Evolutionary conservation across 225 moss, liverwort and hornwort species (phyloP).

Genomic region (Lunularia cruciata): DNA sequence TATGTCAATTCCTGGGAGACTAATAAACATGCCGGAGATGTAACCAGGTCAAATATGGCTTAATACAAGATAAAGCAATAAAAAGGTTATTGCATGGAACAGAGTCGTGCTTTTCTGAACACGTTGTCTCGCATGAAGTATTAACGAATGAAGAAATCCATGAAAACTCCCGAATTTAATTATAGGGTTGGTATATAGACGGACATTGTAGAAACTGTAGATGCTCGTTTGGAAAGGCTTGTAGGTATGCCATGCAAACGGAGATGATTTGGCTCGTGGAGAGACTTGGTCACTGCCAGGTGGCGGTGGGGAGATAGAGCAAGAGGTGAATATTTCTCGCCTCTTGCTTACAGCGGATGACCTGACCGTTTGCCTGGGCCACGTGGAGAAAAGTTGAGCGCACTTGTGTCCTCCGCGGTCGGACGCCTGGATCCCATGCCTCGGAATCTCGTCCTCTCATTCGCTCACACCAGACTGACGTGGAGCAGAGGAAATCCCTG

Average conservation of each 20-base stretch:
- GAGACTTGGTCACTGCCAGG: neutral
- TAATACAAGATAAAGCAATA: too few species aligned
- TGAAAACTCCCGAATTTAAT: too few species aligned
- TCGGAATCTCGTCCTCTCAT: constrained; percentile 11
- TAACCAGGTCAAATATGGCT: too few species aligned
- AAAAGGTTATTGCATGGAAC: too few species aligned
- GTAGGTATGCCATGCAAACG: neutral
- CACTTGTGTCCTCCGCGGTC: neutral
- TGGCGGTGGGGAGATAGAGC: neutral
- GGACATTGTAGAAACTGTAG: too few species aligned
- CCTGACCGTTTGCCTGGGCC: neutral
- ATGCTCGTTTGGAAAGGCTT: too few species aligned
- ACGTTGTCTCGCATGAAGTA: too few species aligned
- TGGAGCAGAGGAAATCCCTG: neutral
- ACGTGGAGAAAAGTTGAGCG: constrained; percentile 10
- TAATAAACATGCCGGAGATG: too few species aligned
- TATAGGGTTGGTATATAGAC: too few species aligned
- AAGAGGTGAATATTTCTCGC: neutral
- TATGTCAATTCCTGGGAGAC: too few species aligned
- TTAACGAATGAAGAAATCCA: too few species aligned
- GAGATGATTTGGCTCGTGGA: neutral
- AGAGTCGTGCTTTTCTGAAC: too few species aligned
- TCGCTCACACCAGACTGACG: neutral
- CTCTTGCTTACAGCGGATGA: neutral
- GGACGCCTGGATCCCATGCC: constrained; percentile 11